Evolutionary conservation across 306 rosid genomes (phyloP), one percentile per base, ranked within the genome.

Genomic region (Fragaria nilgerrensis): DNA sequence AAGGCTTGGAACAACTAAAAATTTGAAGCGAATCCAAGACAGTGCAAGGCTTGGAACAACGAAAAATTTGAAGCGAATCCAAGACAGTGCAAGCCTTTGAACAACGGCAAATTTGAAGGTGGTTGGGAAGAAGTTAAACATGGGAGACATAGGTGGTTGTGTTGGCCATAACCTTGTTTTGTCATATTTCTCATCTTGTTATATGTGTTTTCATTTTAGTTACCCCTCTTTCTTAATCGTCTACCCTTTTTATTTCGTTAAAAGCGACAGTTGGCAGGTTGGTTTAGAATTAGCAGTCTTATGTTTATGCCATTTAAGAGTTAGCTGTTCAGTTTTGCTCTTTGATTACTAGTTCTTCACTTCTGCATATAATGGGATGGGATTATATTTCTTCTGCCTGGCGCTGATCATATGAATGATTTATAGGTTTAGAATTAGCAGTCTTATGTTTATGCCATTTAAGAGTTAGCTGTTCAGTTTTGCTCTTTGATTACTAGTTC

Each of bases 261-360:
- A 75, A 91, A 82, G 85, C 78, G 56, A 86, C 86, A 89, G 88
- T 90, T 83, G 72, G 59, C 86, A 86, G 87, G 90, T 88, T 84
- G 86, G 81, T 78, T 81, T 87, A 88, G 96, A 88, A 78, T 86
- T 82, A 84, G 88, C 70, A 77, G 73, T 82, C 80, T 79, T 79
- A 76, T 83, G 66, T 87, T 83, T 86, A 72, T 78, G 90, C 85
- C 77, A 76, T 81, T 86, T 56, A 75, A 70, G 83, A 81, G 87
- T 16, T 84, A 66, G 72, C 77, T 80, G 76, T 84, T 81, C 79
- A 69, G 73, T 76, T 74, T 71, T 76, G 81, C 78, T 84, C 68
- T 80, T 41, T 68, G 70, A 8, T 79, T 43, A 45, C n/a, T 45
- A 32, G 34, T 75, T 75, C 12, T 74, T 32, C 70, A 17, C 61